Evolutionary conservation across 1,139 yeast species (phyloP).

Genomic region (Candida glucosophila): DNA sequence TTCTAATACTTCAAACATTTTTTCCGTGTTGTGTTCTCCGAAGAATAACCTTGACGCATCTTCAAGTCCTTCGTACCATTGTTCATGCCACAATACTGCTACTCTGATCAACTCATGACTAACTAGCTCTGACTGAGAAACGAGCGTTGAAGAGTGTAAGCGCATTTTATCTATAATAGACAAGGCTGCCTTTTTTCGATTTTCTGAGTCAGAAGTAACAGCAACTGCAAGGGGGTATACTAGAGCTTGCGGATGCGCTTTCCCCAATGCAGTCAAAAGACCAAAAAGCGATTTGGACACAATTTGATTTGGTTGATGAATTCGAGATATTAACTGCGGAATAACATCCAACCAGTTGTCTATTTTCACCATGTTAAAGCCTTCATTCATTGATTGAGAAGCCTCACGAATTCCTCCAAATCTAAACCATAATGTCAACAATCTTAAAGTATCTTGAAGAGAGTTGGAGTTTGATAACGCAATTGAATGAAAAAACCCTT

Average conservation of each 20-base stretch:
- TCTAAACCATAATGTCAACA: constrained; percentile 89
- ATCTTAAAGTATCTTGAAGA: constrained; percentile 82
- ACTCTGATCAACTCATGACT: constrained; percentile 88
- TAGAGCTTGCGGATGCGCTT: constrained; percentile 94
- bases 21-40: constrained; percentile 90
- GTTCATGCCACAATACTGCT: constrained; percentile 95
- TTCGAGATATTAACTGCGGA: constrained; percentile 92
- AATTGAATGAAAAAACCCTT: constrained; percentile 92
- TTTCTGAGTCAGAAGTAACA: constrained; percentile 84
- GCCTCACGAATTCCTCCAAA: constrained; percentile 93
- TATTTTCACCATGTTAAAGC: constrained; percentile 79
- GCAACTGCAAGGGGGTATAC: constrained; percentile 96
- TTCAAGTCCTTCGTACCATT: constrained; percentile 96
- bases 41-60: constrained; percentile 92
- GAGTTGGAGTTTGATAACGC: constrained; percentile 82
- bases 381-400: constrained; percentile 84
- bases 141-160: constrained; percentile 73
- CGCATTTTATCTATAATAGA: constrained; percentile 90
- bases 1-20: constrained; percentile 86
- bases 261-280: constrained; percentile 78
- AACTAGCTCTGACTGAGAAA: constrained; percentile 90
- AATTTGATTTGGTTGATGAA: constrained; percentile 86
- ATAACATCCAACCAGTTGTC: constrained; percentile 94
- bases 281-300: constrained; percentile 78
- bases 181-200: constrained; percentile 84